Base-by-base conservation (phyloP, 2,329 filamentous ascomycete genomes). In the Penicillium sp. region DNA sequence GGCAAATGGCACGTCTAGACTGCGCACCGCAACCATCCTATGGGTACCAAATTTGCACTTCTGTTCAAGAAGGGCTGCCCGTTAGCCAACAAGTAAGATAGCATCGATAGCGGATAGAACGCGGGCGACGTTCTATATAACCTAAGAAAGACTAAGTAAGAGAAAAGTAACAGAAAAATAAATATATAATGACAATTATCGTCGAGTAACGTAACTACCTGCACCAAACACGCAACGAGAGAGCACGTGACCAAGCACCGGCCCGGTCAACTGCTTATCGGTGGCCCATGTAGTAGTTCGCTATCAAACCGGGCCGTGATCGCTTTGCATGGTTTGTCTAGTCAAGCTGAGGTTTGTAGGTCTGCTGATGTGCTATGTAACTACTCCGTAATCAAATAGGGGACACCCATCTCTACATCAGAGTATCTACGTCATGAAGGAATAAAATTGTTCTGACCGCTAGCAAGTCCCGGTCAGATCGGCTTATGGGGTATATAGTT, bases 241-340 rank as follows among this genome's bases (percentile, higher is more conserved):
- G 15, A 18, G 15, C 15, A 18, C 15, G 15, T 18, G 43, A 38
- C 8, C 32, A 8, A 37, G 45, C 10, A 56, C 55, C 55, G 55
- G 55, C 15, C 53, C 53, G 55, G 55, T 54, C 35, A 44, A 15
- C 9, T 2, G 50, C 31, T 49, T 46, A 42, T 52, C 32, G 25
- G 40, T 52, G 54, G 48, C 9, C 32, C 41, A 29, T 45, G 35
- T 38, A 28, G 23, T 13, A 33, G 23, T 10, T 4, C 7, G 13
- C 41, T 46, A 46, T 40, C 43, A 37, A 46, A 54, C 54, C 54
- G 54, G 54, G 31, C 54, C 54, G 54, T 52, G 37, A 42, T 44
- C 45, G 23, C 12, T 37, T 32, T n/a, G 18, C 32, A 43, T 46
- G 38, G n/a, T 37, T 35, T 31, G 41, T 24, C 27, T 6, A 44